These are phyloP conservation scores for Phytophthora fragariaefolia DNA, from an alignment of 352 stramenopile species.

Conservation along the genomic window DNA sequence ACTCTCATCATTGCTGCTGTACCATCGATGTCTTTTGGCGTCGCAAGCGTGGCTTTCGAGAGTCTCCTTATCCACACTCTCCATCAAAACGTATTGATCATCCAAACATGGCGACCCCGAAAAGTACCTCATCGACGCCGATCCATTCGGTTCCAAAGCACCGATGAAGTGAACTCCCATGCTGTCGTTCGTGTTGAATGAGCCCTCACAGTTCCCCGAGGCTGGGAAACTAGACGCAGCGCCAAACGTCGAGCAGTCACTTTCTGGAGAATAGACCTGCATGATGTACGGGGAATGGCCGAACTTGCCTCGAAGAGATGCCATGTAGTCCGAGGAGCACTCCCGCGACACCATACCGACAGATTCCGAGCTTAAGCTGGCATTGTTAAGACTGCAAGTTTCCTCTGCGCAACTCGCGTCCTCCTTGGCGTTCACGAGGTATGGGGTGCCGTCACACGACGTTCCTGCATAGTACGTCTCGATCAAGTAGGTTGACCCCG, in stretches of 20 bases:
- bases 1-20: not conserved
- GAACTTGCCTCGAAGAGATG: not conserved
- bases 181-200: not conserved
- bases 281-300: not conserved
- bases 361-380: not conserved
- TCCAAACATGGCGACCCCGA: not conserved
- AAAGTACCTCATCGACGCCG: not conserved
- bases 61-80: not conserved
- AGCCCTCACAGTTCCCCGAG: not conserved
- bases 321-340: not conserved
- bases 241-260: not conserved
- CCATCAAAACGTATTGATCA: not conserved
- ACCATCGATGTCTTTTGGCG: not conserved
- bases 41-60: not conserved
- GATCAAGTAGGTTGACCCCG: not conserved
- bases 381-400: not conserved
- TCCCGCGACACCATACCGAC: not conserved
- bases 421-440: slow-evolving; percentile 3
- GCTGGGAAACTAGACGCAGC: not conserved
- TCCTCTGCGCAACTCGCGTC: not conserved
- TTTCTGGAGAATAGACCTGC: not conserved
- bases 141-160: not conserved
- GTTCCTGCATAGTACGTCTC: slow-evolving; percentile 7
- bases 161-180: not conserved
- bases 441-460: not conserved